Percentiles rank a stretch among this genome's conserved stretches.
Evolutionary conservation across 192 early-diverging fungal genomes (phyloP).

Genomic region (Backusella liffmaniae): DNA sequence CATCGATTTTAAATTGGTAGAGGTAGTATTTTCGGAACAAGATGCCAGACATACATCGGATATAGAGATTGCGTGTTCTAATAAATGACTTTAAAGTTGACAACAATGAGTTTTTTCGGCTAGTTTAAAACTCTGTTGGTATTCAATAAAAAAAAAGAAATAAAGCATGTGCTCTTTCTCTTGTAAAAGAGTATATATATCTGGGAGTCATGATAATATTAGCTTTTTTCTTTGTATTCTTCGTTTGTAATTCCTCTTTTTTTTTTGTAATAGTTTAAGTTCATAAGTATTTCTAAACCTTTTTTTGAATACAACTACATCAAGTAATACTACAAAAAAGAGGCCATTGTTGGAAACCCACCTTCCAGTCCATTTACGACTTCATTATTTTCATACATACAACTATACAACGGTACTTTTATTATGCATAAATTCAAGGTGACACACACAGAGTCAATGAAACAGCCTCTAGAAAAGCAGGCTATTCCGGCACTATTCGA

Average conservation of each 20-base stretch:
- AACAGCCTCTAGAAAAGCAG: not conserved
- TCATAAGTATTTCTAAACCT: not conserved
- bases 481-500: conserved; percentile 21
- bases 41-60: not conserved
- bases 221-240: not conserved
- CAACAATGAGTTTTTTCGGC: not conserved
- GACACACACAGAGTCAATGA: not conserved
- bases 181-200: not conserved
- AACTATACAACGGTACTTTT: not conserved
- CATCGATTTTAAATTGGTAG: not conserved
- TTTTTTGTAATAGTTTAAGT: not conserved
- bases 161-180: not conserved
- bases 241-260: not conserved
- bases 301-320: not conserved
- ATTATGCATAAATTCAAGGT: not conserved
- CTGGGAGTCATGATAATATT: not conserved
- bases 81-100: not conserved
- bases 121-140: not conserved
- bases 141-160: not conserved
- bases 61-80: not conserved
- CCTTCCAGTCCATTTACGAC: not conserved
- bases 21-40: not conserved
- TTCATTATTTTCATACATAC: not conserved
- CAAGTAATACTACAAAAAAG: not conserved
- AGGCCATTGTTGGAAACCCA: not conserved